These are phyloP conservation scores for Mycena pura DNA, from an alignment of 768 basidiomycete species.

Conservation along the genomic window DNA sequence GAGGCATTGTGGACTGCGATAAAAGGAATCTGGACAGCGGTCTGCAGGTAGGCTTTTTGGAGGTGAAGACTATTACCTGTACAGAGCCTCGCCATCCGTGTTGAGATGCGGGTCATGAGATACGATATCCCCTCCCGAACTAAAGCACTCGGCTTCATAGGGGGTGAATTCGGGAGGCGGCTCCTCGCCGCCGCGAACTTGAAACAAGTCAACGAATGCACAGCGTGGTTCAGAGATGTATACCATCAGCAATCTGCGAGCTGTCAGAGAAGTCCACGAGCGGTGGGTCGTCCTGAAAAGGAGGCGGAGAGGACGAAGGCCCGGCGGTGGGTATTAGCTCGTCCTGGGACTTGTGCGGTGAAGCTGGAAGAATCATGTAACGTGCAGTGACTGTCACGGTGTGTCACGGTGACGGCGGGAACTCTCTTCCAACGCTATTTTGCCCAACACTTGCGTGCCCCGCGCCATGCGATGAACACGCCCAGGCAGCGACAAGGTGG, in stretches of 20 bases:
- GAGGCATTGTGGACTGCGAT: slow-evolving; percentile 54
- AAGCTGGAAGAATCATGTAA: slow-evolving; percentile 13
- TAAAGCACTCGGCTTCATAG: slow-evolving; percentile 68
- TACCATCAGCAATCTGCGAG: slow-evolving; percentile 1
- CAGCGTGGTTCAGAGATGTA: background rate
- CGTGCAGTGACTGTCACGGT: no score
- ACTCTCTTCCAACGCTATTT: no score
- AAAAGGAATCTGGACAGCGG: slow-evolving; percentile 79
- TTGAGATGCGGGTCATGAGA: slow-evolving; percentile 78
- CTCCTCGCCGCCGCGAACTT: slow-evolving; percentile 44
- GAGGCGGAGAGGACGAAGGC: slow-evolving; percentile 10
- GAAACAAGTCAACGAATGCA: background rate
- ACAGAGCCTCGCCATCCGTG: slow-evolving; percentile 64
- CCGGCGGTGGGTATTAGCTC: background rate
- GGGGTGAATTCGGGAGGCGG: slow-evolving; percentile 68
- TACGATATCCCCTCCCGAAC: slow-evolving; percentile 57
- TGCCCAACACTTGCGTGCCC: background rate
- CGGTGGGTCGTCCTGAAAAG: slow-evolving; percentile 17
- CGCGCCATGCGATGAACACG: slow-evolving; percentile 14
- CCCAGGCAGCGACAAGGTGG: slow-evolving; percentile 7
- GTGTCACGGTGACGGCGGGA: no score
- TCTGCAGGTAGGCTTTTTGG: slow-evolving; percentile 39
- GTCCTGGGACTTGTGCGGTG: slow-evolving; percentile 3
- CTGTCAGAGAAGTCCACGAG: slow-evolving; percentile 24
- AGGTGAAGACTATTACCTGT: background rate